Evolutionary conservation across 371 early-diverging fungal species (phyloP), one percentile per base, ranked within the genome.

Genomic region (Blakeslea trispora): DNA sequence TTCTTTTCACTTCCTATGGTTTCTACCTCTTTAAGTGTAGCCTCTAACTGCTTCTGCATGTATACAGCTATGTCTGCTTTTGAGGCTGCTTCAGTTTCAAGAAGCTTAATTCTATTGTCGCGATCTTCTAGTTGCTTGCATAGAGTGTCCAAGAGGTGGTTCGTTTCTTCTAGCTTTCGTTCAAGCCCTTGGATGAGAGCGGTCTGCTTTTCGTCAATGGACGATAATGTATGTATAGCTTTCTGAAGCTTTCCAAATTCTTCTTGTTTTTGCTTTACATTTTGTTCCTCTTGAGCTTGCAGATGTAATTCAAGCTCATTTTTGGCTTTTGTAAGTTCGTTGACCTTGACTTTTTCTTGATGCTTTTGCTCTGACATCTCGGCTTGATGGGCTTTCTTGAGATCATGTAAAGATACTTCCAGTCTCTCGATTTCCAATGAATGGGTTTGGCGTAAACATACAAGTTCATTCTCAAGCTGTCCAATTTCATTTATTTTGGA

Each of bases 121-220:
- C 72, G 62, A 3, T 64, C 74, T 7, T 54, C 60, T 17, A 79
- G 28, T 48, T 74, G 72, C 9, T 53, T 41, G 9, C 61, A 70
- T n/a, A 75, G 50, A 1, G 58, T 55, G 24, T 14, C 18, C 0
- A 67, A 50, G 4, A 72, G 57, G 11, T 57, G 53, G 10, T 74
- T 67, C 74, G 74, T 74, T 14, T 72, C 74, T 15, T 48, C 59
- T n/a, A 75, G 18, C 45, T 79, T 75, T 0, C 23, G 5, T 21
- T 79, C 76, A 0, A 75, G 45, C 1, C 65, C 55, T 40, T 60
- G 52, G 31, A 79, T 79, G 22, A 79, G 64, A 9, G 45, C 56
- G 45, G 75, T 72, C 61, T 79, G 79, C 23, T 72, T 69, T n/a
- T 64, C 67, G 37, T 74, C 76, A 8, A 79, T 63, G 0, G 42